Evolutionary conservation across 257 asterid species (phyloP).

Genomic region (Knoxia roxburghii): DNA sequence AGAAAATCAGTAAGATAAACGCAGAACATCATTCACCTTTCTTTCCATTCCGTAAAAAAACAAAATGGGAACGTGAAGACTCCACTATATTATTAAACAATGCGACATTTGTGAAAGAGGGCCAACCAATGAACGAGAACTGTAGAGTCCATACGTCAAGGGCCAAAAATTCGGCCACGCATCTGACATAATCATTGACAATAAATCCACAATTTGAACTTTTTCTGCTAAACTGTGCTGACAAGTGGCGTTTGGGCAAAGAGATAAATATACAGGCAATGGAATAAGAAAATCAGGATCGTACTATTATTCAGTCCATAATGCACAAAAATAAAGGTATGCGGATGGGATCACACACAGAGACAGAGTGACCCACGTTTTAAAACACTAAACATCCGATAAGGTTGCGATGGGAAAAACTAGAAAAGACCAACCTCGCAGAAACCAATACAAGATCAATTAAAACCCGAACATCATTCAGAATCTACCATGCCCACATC

Average conservation of each 20-base stretch:
- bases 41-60: conserved; percentile 5
- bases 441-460: conserved; percentile 23
- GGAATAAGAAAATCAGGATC: not conserved
- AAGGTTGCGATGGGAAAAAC: not conserved
- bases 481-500: conserved; percentile 13
- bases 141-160: not conserved
- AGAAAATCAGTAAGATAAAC: not conserved
- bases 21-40: not conserved
- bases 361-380: not conserved
- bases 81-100: not conserved
- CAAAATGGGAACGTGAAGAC: not conserved
- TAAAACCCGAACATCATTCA: conserved; percentile 26
- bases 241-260: not conserved
- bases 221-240: not conserved
- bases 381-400: not conserved
- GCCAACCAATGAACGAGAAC: not conserved
- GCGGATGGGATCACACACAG: not conserved
- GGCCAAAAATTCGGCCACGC: not conserved
- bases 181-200: conserved; percentile 5
- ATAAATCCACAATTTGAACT: not conserved
- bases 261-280: not conserved
- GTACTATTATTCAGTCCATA: not conserved
- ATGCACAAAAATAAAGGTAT: not conserved
- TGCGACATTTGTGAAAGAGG: not conserved
- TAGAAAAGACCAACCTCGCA: conserved; percentile 1